These are phyloP conservation scores for Leccinum longicurvipes DNA, from an alignment of 768 basidiomycete genomes.

Conservation along the genomic window DNA sequence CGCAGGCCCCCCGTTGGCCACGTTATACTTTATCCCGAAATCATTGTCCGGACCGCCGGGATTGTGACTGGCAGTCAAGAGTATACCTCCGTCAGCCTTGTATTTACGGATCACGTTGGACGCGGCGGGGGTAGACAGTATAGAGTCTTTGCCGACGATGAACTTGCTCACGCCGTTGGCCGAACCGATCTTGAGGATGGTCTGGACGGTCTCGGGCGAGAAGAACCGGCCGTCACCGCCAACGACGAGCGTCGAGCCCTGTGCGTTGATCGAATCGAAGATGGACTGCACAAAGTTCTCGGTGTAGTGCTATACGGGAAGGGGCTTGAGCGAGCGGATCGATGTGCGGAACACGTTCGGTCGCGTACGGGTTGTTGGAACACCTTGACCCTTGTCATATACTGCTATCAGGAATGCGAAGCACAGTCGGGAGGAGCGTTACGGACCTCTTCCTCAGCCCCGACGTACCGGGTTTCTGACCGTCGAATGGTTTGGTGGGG, in stretches of 20 bases:
- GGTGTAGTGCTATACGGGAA: conserved; percentile 79
- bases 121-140: conserved; percentile 95
- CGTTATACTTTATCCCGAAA: conserved; percentile 99
- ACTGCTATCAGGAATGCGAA: conserved; percentile 17
- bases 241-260: conserved; percentile 84
- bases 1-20: conserved; percentile 95
- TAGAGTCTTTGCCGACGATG: conserved; percentile 87
- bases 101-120: conserved; percentile 95
- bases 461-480: conserved; percentile 97
- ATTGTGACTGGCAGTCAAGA: conserved; percentile 96
- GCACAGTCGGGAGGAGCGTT: conserved; percentile 7
- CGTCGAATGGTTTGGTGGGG: conserved; percentile 81
- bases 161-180: conserved; percentile 91
- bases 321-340: conserved; percentile 17
- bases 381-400: conserved; percentile 89
- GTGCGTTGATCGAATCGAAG: conserved; percentile 80
- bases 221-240: conserved; percentile 97
- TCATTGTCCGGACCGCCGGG: conserved; percentile 98
- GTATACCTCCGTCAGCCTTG: conserved; percentile 95
- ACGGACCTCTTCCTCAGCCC: conserved; percentile 89
- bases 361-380: conserved; percentile 88
- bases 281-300: conserved; percentile 98
- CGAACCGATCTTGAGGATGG: conserved; percentile 89
- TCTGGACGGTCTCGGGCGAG: conserved; percentile 81
- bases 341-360: conserved; percentile 13